Evolutionary conservation across 148 eudicot genomes (phyloP).

Genomic region (Heliamphora exappendiculata): DNA sequence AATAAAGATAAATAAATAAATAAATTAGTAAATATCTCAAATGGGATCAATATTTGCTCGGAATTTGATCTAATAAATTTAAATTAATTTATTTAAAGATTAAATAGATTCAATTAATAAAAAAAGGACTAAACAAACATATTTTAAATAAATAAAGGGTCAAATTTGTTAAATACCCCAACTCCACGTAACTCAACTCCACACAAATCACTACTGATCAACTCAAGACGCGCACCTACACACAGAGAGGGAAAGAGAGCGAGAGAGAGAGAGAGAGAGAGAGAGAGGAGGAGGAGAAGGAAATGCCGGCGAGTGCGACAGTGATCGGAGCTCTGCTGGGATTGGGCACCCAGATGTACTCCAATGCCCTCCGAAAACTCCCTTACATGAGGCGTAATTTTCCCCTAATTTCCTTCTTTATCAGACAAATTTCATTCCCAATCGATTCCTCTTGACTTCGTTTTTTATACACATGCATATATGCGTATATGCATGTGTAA

Average conservation of each 20-base stretch:
- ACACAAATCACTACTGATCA: background rate
- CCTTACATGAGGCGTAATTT: slow-evolving; percentile 92
- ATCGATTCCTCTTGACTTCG: background rate
- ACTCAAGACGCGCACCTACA: background rate
- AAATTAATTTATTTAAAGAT: no score
- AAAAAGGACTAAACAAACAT: no score
- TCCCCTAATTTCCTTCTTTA: background rate
- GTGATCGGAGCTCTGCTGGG: slow-evolving; percentile 86
- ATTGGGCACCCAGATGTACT: slow-evolving; percentile 90
- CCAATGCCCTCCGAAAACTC: slow-evolving; percentile 94
- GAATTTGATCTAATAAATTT: no score
- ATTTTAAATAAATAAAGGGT: no score
- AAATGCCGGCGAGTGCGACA: slow-evolving; percentile 82
- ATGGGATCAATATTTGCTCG: no score
- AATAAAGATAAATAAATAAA: no score
- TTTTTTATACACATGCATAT: background rate
- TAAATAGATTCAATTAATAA: no score
- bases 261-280: background rate
- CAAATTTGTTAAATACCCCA: background rate
- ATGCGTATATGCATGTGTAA: background rate
- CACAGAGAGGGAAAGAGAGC: slow-evolving; percentile 8
- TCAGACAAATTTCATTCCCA: no score
- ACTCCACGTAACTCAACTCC: background rate
- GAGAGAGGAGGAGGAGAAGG: slow-evolving; percentile 16
- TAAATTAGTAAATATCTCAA: no score